phyloP scores from a whole-genome alignment of 176 grass and related monocot species.

The Poa pratensis region DNA sequence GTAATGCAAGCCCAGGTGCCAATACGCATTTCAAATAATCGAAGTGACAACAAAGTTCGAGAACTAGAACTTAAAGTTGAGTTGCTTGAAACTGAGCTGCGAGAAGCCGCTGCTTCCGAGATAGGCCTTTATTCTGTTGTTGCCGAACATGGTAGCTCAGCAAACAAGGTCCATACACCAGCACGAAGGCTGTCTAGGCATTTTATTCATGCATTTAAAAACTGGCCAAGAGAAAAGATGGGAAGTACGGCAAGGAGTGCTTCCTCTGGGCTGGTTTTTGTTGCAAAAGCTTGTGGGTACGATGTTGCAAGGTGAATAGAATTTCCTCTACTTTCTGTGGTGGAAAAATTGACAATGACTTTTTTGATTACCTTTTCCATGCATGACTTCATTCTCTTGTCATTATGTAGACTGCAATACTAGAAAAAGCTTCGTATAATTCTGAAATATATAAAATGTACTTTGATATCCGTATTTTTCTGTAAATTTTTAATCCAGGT shows the following conservation, averaged over 20 bases:
- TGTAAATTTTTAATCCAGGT: slow-evolving; percentile 59
- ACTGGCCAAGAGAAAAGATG: slow-evolving; percentile 70
- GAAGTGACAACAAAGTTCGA: slow-evolving; percentile 67
- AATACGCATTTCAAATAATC: slow-evolving; percentile 66
- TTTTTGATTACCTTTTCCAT: slow-evolving; percentile 10
- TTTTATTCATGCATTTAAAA: slow-evolving; percentile 71
- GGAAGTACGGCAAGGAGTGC: slow-evolving; percentile 86
- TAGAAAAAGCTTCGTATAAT: slow-evolving; percentile 10
- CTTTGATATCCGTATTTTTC: slow-evolving; percentile 37
- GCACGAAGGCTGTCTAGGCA: slow-evolving; percentile 84
- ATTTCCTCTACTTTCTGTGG: slow-evolving; percentile 37
- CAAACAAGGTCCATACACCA: slow-evolving; percentile 94
- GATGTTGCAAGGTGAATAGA: slow-evolving; percentile 80
- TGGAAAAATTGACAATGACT: slow-evolving; percentile 10
- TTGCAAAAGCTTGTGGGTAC: slow-evolving; percentile 90
- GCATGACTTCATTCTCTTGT: background rate
- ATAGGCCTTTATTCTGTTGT: slow-evolving; percentile 86
- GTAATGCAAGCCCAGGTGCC: slow-evolving; percentile 54
- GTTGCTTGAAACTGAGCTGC: slow-evolving; percentile 90
- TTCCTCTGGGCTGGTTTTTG: slow-evolving; percentile 87
- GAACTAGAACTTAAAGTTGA: slow-evolving; percentile 81
- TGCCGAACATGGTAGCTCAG: slow-evolving; percentile 93
- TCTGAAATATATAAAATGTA: background rate
- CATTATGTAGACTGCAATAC: slow-evolving; percentile 25
- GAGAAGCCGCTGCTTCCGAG: slow-evolving; percentile 85